Conservation (phyloP, 2,329 filamentous ascomycete species). For the Sphaceloma murrayae region DNA sequence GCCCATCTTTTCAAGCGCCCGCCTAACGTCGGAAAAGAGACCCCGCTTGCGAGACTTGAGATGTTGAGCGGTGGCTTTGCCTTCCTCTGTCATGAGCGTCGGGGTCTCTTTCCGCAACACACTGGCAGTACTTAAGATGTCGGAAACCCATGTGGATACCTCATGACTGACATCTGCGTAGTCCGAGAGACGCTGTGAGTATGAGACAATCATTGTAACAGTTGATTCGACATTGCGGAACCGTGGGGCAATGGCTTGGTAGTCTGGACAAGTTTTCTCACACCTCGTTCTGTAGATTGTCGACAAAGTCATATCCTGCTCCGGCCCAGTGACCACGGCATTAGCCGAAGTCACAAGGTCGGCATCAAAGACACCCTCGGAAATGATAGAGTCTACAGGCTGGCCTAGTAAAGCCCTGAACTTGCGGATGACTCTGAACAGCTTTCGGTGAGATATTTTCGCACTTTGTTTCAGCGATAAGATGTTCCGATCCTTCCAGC, state of each 20-base stretch:
- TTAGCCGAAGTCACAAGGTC: no score
- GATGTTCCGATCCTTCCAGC: constrained; percentile 98
- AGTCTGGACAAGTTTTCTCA: no score
- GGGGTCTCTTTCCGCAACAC: constrained; percentile 80
- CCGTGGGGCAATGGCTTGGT: constrained; percentile 48
- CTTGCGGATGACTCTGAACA: constrained; percentile 85
- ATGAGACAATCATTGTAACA: constrained; percentile 61
- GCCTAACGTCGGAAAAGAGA: constrained; percentile 80
- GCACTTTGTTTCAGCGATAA: constrained; percentile 81
- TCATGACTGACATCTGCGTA: constrained; percentile 46
- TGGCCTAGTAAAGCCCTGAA: constrained; percentile 72
- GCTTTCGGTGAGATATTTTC: constrained; percentile 77
- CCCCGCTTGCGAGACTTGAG: constrained; percentile 85
- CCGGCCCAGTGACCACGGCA: no score
- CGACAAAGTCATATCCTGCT: no score
- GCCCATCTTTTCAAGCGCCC: constrained; percentile 77
- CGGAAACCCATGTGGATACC: constrained; percentile 16
- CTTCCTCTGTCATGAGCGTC: constrained; percentile 70
- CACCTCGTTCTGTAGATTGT: no score
- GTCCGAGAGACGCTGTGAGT: constrained; percentile 46
- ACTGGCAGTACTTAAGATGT: constrained; percentile 23
- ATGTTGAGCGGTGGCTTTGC: constrained; percentile 73
- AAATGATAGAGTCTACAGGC: constrained; percentile 55
- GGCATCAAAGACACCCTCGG: constrained; percentile 21
- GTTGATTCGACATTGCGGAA: constrained; percentile 63